Evolutionary conservation across 192 early-diverging fungal genomes (phyloP).

Genomic region (Backusella macrospora): DNA sequence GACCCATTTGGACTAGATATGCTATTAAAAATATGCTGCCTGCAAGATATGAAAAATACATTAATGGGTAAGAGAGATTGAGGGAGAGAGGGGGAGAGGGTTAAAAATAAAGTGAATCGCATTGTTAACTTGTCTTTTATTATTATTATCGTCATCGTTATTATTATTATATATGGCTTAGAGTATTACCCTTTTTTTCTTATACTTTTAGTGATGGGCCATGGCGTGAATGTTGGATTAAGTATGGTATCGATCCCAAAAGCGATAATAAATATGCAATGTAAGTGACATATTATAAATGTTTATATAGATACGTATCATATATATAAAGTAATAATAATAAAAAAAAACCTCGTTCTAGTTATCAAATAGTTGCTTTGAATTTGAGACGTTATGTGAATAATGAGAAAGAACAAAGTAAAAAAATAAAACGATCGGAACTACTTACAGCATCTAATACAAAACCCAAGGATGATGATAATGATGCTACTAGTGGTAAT

Average conservation of each 20-base stretch:
- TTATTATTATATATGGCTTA: not conserved
- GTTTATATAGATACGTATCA: too few species aligned
- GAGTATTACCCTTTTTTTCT: not conserved
- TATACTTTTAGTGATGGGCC: conserved; percentile 49
- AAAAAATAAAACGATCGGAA: not conserved
- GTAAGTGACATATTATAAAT: conserved; percentile 15
- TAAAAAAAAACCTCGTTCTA: not conserved
- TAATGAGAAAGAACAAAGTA: not conserved
- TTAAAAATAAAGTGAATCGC: too few species aligned
- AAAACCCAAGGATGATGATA: too few species aligned
- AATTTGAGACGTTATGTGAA: not conserved
- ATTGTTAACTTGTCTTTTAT: not conserved
- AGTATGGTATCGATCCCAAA: conserved; percentile 49
- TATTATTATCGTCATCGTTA: not conserved
- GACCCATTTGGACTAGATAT: conserved; percentile 49
- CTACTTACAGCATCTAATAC: not conserved
- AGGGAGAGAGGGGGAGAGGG: too few species aligned
- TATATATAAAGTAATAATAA: not conserved
- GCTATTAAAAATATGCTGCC: conserved; percentile 35
- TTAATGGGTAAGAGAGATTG: not conserved
- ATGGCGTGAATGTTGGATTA: conserved; percentile 53
- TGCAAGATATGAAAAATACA: conserved; percentile 27
- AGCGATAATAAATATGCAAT: conserved; percentile 23
- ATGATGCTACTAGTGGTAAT: too few species aligned
- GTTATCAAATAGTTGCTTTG: not conserved